Conservation (phyloP, 352 stramenopile genomes). For the Phytophthora uliginosa region DNA sequence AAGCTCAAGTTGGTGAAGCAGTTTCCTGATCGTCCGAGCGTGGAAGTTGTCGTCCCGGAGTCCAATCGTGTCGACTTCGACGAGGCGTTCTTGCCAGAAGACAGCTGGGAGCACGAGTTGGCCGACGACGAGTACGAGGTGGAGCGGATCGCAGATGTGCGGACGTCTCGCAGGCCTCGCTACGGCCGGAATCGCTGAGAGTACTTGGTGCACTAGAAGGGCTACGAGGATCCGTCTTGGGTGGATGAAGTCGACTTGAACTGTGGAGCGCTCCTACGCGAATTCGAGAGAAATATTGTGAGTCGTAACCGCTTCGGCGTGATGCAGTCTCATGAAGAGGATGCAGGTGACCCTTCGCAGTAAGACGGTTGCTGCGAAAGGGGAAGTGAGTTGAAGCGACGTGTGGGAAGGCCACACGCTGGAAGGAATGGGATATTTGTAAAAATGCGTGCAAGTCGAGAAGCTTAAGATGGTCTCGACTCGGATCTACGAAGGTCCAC, state of each 20-base stretch:
- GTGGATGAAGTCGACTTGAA: constrained; percentile 16
- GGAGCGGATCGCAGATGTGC: constrained; percentile 29
- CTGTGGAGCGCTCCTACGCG: constrained; percentile 11
- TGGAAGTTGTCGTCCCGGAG: not conserved
- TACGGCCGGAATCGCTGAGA: constrained; percentile 10
- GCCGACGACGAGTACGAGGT: constrained; percentile 20
- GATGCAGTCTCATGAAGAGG: constrained; percentile 12
- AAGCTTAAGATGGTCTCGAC: not conserved
- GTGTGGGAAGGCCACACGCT: not conserved
- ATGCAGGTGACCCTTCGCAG: not conserved
- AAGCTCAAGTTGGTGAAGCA: constrained; percentile 28
- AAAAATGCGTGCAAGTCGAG: not conserved
- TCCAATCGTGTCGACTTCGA: constrained; percentile 23
- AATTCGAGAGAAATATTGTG: constrained; percentile 1
- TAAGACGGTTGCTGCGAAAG: not conserved
- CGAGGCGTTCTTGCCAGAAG: constrained; percentile 26
- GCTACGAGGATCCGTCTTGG: constrained; percentile 19
- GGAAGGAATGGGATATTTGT: not conserved
- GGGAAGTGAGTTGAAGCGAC: not conserved
- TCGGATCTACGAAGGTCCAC: not conserved
- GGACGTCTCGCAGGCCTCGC: not conserved
- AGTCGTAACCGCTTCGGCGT: not conserved
- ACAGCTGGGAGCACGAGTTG: constrained; percentile 9
- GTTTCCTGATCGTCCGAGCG: constrained; percentile 3
- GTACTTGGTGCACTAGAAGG: constrained; percentile 20